Percentiles rank a stretch among this genome's conserved stretches.
These are phyloP conservation scores for Aspergillus heteromorphus DNA, from an alignment of 495 filamentous ascomycete species.

Conservation along the genomic window DNA sequence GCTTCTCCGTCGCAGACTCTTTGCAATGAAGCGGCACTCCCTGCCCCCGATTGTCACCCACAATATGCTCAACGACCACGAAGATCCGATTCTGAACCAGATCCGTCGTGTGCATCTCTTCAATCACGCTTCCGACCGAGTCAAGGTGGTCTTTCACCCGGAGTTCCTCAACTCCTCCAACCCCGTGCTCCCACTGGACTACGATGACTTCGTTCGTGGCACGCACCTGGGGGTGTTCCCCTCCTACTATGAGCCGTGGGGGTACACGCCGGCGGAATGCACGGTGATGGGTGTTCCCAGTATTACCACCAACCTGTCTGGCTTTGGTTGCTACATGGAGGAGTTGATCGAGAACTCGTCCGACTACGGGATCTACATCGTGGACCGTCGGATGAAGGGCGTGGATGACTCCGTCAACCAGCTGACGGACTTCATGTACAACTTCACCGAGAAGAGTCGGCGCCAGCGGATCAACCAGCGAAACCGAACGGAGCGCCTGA, in stretches of 20 bases:
- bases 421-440: conserved; percentile 86
- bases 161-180: conserved; percentile 96
- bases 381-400: conserved; percentile 91
- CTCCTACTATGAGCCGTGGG: conserved; percentile 99
- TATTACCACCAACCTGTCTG: conserved; percentile 96
- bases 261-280: conserved; percentile 96
- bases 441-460: conserved; percentile 90
- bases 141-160: conserved; percentile 97
- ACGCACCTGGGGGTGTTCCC: conserved; percentile 93
- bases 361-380: conserved; percentile 98
- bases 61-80: conserved; percentile 93
- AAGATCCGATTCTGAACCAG: conserved; percentile 94
- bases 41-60: conserved; percentile 98
- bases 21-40: conserved; percentile 87
- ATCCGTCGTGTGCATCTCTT: conserved; percentile 94
- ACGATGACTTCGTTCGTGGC: conserved; percentile 97
- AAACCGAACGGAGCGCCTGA: conserved; percentile 93
- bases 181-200: conserved; percentile 91
- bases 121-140: conserved; percentile 89
- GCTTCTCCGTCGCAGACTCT: conserved; percentile 83
- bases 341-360: conserved; percentile 96
- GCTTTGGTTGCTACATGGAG: conserved; percentile 99
- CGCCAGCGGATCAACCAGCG: conserved; percentile 97
- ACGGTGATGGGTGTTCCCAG: conserved; percentile 99
- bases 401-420: conserved; percentile 97